These are phyloP conservation scores for Neurospora terricola DNA, from an alignment of 495 filamentous ascomycete genomes.

Conservation along the genomic window DNA sequence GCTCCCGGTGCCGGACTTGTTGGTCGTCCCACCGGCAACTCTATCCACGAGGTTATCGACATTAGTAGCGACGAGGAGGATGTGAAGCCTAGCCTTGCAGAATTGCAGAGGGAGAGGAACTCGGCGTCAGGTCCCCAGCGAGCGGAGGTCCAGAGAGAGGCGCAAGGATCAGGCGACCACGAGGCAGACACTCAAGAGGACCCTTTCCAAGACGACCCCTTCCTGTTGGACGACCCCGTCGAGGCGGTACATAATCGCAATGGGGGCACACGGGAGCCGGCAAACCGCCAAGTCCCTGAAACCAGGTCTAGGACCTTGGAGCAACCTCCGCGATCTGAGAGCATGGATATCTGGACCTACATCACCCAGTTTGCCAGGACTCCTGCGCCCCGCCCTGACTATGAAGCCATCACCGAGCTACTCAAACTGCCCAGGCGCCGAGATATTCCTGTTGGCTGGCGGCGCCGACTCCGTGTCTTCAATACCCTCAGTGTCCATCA, in stretches of 20 bases:
- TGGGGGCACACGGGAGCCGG: not conserved
- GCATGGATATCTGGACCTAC: not conserved
- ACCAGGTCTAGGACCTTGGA: not conserved
- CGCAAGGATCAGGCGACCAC: not conserved
- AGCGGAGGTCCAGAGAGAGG: not conserved
- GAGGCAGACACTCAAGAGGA: not conserved
- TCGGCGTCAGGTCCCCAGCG: not conserved
- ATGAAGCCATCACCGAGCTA: not conserved
- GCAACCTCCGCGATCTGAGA: not conserved
- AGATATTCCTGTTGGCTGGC: accelerated
- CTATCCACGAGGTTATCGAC: not conserved
- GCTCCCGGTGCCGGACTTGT: not conserved
- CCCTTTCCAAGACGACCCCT: not conserved
- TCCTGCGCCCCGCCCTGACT: accelerated
- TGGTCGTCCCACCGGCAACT: not conserved
- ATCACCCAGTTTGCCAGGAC: not conserved
- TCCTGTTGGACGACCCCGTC: not conserved
- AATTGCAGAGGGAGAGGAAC: not conserved
- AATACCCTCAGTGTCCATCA: not conserved
- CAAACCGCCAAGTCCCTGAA: not conserved
- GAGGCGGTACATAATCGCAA: not conserved
- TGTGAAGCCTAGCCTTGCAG: not conserved
- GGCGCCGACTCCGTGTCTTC: not conserved
- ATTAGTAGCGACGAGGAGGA: not conserved
- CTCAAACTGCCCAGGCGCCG: not conserved